phyloP scores from a whole-genome alignment of 1,284 basidiomycete genomes.

The Ustilago cynodontis region DNA sequence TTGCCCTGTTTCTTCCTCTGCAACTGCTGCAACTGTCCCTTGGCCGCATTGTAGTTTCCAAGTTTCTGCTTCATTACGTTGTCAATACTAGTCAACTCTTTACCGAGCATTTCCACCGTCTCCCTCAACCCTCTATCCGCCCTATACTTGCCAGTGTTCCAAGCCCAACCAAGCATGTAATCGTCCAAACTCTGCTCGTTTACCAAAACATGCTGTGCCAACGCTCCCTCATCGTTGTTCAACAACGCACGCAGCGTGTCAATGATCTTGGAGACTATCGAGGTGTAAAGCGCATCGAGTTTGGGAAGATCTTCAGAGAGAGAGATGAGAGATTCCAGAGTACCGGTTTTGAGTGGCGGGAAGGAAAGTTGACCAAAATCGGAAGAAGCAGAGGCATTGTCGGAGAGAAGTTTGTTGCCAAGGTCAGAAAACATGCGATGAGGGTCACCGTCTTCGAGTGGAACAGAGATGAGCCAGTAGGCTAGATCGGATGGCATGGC shows the following conservation, averaged over 20 bases:
- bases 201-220: constrained; percentile 84
- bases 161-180: constrained; percentile 78
- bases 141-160: constrained; percentile 90
- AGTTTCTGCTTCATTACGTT: constrained; percentile 78
- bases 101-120: constrained; percentile 82
- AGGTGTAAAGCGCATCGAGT: constrained; percentile 87
- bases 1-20: constrained; percentile 97
- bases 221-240: constrained; percentile 86
- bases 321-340: constrained; percentile 87
- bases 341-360: constrained; percentile 79
- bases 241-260: constrained; percentile 91
- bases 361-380: constrained; percentile 63
- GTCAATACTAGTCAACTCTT: constrained; percentile 73
- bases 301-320: constrained; percentile 94
- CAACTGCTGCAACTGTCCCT: constrained; percentile 90
- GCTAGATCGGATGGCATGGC: constrained; percentile 73
- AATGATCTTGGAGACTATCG: constrained; percentile 89
- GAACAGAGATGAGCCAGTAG: constrained; percentile 74
- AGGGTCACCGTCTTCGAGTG: constrained; percentile 72
- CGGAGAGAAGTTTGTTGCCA: constrained; percentile 68
- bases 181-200: constrained; percentile 85
- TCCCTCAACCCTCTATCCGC: constrained; percentile 82
- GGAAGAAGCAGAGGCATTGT: constrained; percentile 51
- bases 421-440: constrained; percentile 72
- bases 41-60: constrained; percentile 91